A percentile compares a stretch with the other conserved stretches of the same genome.
Evolutionary conservation across 176 grass and related monocot genomes (phyloP).

Genomic region (Microstegium vimineum): DNA sequence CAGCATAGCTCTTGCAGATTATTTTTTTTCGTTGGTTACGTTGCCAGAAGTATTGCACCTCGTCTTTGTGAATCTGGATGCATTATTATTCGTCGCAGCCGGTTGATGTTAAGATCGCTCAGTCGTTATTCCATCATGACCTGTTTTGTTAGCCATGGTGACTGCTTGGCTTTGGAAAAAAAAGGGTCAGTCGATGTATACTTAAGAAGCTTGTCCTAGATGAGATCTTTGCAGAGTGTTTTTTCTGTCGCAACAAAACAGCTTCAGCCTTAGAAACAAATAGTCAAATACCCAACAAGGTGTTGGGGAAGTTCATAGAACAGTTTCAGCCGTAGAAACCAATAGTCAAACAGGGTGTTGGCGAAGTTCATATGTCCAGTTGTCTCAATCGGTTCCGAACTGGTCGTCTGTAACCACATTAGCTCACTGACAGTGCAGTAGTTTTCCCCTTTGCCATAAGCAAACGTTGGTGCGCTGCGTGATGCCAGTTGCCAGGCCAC

Average conservation of each 20-base stretch:
- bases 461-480: neutral
- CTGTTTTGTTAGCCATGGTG: neutral
- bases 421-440: neutral
- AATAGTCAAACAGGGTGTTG: too few relatives aligned
- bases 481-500: neutral
- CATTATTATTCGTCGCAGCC: neutral
- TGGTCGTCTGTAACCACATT: neutral
- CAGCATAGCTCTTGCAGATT: neutral
- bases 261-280: too few relatives aligned
- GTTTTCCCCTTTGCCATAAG: neutral
- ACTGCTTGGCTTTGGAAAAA: neutral
- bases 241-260: too few relatives aligned
- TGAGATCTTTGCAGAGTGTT: too few relatives aligned
- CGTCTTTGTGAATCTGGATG: neutral
- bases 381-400: neutral
- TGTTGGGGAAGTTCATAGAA: too few relatives aligned
- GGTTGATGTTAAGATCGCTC: neutral
- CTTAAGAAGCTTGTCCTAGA: neutral
- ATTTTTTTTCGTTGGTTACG: neutral
- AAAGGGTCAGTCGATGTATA: neutral
- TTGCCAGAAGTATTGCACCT: neutral
- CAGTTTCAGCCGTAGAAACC: too few relatives aligned
- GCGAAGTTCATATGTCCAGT: too few relatives aligned
- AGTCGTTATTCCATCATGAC: neutral
- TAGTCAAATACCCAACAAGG: too few relatives aligned